Base-by-base conservation (phyloP, 2,329 filamentous ascomycete genomes). In the Stylonectria norvegica region DNA sequence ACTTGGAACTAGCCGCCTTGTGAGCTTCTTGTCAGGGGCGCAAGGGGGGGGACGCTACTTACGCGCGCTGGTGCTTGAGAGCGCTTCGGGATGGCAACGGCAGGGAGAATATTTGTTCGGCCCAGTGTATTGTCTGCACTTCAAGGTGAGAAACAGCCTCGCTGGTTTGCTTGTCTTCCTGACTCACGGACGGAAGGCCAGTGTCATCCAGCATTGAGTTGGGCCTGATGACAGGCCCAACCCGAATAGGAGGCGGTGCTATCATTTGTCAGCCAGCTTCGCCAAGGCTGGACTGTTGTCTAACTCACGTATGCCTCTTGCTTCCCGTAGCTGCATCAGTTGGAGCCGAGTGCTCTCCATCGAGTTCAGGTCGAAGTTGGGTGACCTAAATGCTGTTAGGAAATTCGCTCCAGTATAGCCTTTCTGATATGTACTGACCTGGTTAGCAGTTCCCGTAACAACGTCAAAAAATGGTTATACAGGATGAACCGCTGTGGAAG, bases 81-180 rank as follows among this genome's bases (percentile, higher is more conserved):
- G 67, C 64, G 4, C 75, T 79, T 10, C 71, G 65, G 9, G 69
- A 71, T 1, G 76, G 69, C 27, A 78, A 61, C 0, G 74, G 73
- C 15, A 73, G 64, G 1, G 74, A 73, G 48, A 83, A 82, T 17
- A 83, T 78, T 28, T 75, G 69, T 49, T 80, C 72, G 5, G 78
- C 76, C 79, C 79, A 83, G 53, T 83, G 78, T 4, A 67, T 61
- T 35, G 63, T 64, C 75, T 80, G 44, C 20, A 20, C 16, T 23
- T 20, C 18, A 31, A 16, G 40, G 45, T 49, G 39, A 49, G 34
- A 35, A 42, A 23, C 40, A 20, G 28, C 29, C 7, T 11, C 4
- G 7, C n/a, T 9, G 12, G 15, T 10, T 11, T 22, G 5, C 5
- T 14, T 27, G 7, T 12, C 7, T 40, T 12, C 18, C 9, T n/a